A percentile compares a stretch with the other conserved stretches of the same genome.
Evolutionary conservation across 495 filamentous ascomycete species (phyloP).

Genomic region (Hypoxylon fuscum): DNA sequence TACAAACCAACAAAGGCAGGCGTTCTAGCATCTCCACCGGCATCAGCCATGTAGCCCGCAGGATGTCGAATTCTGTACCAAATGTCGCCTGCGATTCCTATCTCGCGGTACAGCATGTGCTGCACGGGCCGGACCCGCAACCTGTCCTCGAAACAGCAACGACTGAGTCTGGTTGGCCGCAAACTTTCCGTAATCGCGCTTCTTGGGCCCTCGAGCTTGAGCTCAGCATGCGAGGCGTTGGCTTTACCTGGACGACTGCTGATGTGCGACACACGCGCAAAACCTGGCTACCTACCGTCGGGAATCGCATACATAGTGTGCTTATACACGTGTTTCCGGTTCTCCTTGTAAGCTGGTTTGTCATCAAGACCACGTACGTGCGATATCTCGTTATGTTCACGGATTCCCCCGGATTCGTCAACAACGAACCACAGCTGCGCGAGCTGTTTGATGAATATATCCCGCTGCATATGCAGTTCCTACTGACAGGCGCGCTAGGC

Average conservation of each 20-base stretch:
- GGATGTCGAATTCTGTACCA: conserved; percentile 19
- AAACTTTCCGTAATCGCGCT: conserved; percentile 20
- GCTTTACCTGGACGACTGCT: conserved; percentile 34
- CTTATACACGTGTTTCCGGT: conserved; percentile 11
- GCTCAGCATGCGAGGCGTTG: conserved; percentile 33
- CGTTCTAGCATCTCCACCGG: conserved; percentile 9
- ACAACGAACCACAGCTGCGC: conserved; percentile 2
- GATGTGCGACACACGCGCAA: conserved; percentile 35
- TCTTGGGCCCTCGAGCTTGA: conserved; percentile 35
- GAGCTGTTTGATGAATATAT: conserved; percentile 22
- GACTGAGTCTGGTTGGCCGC: conserved; percentile 28
- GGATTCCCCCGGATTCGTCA: not conserved
- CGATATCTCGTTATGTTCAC: conserved; percentile 12
- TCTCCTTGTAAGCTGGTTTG: conserved; percentile 6
- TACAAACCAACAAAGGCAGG: not conserved
- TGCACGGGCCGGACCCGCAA: conserved; percentile 17
- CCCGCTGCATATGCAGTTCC: conserved; percentile 7
- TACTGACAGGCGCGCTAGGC: conserved; percentile 26
- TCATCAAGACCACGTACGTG: conserved; percentile 11
- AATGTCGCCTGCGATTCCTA: conserved; percentile 16
- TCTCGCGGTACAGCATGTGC: conserved; percentile 13
- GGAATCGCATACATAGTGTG: conserved; percentile 24
- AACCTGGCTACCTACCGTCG: conserved; percentile 25
- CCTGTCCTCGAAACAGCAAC: conserved; percentile 25
- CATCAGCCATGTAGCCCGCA: conserved; percentile 9